A percentile compares a stretch with the other conserved stretches of the same genome.
phyloP scores from a whole-genome alignment of 2,329 filamentous ascomycete genomes.

The Clonostachys solani region DNA sequence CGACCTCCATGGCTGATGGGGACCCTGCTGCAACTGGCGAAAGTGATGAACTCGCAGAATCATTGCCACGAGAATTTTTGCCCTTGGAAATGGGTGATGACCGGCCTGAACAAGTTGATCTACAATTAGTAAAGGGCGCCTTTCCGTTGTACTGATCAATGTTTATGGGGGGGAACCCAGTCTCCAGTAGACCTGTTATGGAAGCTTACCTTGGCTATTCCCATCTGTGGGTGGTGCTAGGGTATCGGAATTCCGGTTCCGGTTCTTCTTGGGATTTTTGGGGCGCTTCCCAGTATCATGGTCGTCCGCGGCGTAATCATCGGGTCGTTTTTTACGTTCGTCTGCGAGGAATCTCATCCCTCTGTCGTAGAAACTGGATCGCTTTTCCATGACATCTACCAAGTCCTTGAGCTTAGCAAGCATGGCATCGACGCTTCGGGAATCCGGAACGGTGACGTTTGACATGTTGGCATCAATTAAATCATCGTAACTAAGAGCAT shows the following conservation, averaged over 20 bases:
- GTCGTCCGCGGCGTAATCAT: constrained; percentile 41
- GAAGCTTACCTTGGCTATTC: constrained; percentile 18
- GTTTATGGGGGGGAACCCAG: too few species aligned
- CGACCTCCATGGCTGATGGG: constrained; percentile 53
- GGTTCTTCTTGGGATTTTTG: constrained; percentile 68
- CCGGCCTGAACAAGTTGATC: constrained; percentile 32
- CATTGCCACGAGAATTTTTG: constrained; percentile 46
- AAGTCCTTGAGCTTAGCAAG: constrained; percentile 61
- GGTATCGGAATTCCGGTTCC: constrained; percentile 56
- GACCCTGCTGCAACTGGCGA: constrained; percentile 49
- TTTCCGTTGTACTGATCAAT: too few species aligned
- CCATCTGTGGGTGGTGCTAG: constrained; percentile 49
- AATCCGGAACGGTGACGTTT: constrained; percentile 56
- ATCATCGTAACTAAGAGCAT: constrained; percentile 59
- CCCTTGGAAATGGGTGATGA: constrained; percentile 51
- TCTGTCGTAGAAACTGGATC: constrained; percentile 64
- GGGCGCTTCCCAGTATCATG: constrained; percentile 50
- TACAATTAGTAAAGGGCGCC: too few species aligned
- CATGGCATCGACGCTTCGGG: constrained; percentile 59
- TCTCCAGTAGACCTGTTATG: neutral
- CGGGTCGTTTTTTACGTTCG: constrained; percentile 58
- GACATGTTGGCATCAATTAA: constrained; percentile 59
- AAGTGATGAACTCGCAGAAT: constrained; percentile 55
- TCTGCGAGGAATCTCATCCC: constrained; percentile 68
- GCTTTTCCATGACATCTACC: constrained; percentile 61